phyloP scores from a whole-genome alignment of 345 rosid species.

The Boechera divaricarpa region DNA sequence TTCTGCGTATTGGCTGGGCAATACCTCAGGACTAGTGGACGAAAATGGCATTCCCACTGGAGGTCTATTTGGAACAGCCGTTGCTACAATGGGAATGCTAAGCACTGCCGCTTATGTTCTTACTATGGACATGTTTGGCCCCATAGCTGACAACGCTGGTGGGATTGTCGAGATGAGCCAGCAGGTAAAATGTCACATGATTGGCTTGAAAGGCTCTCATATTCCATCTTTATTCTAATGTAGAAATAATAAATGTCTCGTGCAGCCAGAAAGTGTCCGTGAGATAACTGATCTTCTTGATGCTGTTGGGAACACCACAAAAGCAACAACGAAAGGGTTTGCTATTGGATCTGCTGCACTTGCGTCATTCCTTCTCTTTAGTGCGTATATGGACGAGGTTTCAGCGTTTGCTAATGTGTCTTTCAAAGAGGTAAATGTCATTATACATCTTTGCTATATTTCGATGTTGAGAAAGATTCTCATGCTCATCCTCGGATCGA shows the following conservation, averaged over 20 bases:
- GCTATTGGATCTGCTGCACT: conserved; percentile 99
- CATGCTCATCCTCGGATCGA: conserved; percentile 14
- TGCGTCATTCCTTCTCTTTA: conserved; percentile 97
- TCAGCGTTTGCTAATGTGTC: conserved; percentile 74
- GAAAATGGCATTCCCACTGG: conserved; percentile 86
- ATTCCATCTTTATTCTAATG: conserved; percentile 9
- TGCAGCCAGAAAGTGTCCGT: conserved; percentile 95
- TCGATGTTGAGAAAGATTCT: conserved; percentile 21
- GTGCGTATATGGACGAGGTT: conserved; percentile 99
- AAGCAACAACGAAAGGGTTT: conserved; percentile 99
- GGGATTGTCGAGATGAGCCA: conserved; percentile 99
- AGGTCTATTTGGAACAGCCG: conserved; percentile 98
- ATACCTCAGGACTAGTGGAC: conserved; percentile 90
- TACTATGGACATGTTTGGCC: conserved; percentile 99
- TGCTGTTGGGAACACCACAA: conserved; percentile 99
- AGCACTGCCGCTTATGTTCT: conserved; percentile 99
- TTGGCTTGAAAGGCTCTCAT: conserved; percentile 1
- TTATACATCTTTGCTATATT: conserved; percentile 20
- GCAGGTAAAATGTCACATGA: conserved; percentile 63
- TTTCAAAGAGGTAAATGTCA: conserved; percentile 71
- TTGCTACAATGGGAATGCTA: conserved; percentile 99
- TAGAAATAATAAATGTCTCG: conserved; percentile 18
- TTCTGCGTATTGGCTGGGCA: conserved; percentile 94
- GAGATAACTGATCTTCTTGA: conserved; percentile 97
- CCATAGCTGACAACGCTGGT: conserved; percentile 99